These are phyloP conservation scores for Trichoderma oligosporum DNA, from an alignment of 2,329 filamentous ascomycete species.

Conservation along the genomic window DNA sequence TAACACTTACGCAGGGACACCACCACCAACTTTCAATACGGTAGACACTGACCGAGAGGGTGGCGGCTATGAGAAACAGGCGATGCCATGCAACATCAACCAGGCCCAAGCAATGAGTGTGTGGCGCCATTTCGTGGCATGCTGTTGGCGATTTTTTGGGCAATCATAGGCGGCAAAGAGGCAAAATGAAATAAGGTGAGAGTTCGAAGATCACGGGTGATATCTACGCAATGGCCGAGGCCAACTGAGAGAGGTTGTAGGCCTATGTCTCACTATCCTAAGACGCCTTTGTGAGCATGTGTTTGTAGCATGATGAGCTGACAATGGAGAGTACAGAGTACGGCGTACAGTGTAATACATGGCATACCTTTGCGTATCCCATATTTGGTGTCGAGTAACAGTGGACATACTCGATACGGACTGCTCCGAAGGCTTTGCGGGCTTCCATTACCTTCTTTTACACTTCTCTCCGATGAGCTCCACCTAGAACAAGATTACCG, in stretches of 20 bases:
- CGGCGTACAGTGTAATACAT: too few relatives aligned
- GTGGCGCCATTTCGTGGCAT: not conserved
- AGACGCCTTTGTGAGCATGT: not conserved
- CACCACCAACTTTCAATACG: not conserved
- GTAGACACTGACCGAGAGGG: not conserved
- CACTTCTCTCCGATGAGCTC: not conserved
- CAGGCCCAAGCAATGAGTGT: too few relatives aligned
- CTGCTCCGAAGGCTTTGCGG: not conserved
- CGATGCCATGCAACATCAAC: not conserved
- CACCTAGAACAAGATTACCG: not conserved
- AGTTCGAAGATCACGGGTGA: too few relatives aligned
- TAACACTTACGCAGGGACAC: slow-evolving; percentile 2
- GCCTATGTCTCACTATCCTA: too few relatives aligned
- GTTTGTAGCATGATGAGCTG: not conserved
- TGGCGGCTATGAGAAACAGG: slow-evolving; percentile 4
- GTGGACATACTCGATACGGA: too few relatives aligned
- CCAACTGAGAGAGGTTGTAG: too few relatives aligned
- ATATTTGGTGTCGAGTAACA: too few relatives aligned
- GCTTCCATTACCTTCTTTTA: not conserved
- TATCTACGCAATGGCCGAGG: too few relatives aligned
- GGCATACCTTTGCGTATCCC: too few relatives aligned
- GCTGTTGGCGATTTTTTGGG: not conserved
- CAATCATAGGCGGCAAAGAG: too few relatives aligned
- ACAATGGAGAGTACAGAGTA: not conserved
- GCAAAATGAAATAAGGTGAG: too few relatives aligned